Evolutionary conservation across 345 rosid species (phyloP).

Genomic region (Eucalyptus marginata): DNA sequence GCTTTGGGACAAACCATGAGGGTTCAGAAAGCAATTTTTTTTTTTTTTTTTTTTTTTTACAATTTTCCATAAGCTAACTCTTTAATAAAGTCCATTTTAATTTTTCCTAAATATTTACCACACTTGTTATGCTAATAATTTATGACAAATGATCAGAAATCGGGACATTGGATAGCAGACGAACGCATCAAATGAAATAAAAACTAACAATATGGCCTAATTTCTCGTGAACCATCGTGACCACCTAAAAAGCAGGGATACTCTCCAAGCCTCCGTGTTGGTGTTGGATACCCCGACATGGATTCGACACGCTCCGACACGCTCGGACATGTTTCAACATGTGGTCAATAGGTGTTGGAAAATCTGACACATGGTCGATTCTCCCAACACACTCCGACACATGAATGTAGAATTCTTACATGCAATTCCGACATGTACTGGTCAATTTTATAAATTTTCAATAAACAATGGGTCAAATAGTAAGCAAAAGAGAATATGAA

Average conservation of each 20-base stretch:
- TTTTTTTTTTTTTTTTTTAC: background rate
- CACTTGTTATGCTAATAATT: background rate
- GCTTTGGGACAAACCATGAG: too few species aligned
- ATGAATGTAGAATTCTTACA: too few species aligned
- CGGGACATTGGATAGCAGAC: rapidly evolving
- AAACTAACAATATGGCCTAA: background rate
- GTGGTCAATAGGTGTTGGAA: too few species aligned
- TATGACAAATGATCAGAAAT: background rate
- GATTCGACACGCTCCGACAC: rapidly evolving
- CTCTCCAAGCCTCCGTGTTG: too few species aligned
- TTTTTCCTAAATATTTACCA: background rate
- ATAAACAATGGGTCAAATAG: too few species aligned
- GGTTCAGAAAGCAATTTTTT: too few species aligned
- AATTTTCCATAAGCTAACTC: background rate
- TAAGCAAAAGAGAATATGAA: too few species aligned
- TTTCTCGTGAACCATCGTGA: background rate
- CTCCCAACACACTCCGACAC: too few species aligned
- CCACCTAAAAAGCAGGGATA: background rate
- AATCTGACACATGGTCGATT: rapidly evolving
- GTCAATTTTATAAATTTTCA: too few species aligned
- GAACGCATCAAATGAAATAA: rapidly evolving
- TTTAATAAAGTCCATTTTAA: background rate
- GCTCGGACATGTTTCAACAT: too few species aligned
- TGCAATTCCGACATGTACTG: rapidly evolving
- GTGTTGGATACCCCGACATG: rapidly evolving